Percentiles rank a stretch among this genome's conserved stretches.
These are phyloP conservation scores for Henckelia pumila DNA, from an alignment of 257 asterid genomes.

Conservation along the genomic window DNA sequence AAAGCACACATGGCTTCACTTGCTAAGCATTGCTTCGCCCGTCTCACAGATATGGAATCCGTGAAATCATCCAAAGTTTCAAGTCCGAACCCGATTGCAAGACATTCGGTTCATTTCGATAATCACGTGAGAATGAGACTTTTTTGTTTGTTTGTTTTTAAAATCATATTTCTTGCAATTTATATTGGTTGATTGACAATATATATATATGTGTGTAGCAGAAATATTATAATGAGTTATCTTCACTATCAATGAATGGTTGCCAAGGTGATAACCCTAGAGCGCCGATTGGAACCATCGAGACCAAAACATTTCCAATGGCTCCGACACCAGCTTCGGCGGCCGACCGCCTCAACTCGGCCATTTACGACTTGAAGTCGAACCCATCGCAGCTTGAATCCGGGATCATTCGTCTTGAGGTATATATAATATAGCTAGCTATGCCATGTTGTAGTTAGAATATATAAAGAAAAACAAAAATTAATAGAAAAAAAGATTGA, in stretches of 20 bases:
- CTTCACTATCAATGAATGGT: slow-evolving; percentile 64
- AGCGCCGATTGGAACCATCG: slow-evolving; percentile 57
- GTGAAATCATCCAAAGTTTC: not conserved
- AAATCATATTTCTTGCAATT: too few relatives aligned
- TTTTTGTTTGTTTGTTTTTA: too few relatives aligned
- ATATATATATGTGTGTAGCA: slow-evolving; percentile 5
- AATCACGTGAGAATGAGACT: not conserved
- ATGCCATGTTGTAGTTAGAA: not conserved
- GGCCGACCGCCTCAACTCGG: slow-evolving; percentile 57
- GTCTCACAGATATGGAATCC: not conserved
- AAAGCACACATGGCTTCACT: not conserved
- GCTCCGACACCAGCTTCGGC: slow-evolving; percentile 53
- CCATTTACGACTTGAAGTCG: slow-evolving; percentile 49
- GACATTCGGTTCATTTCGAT: not conserved
- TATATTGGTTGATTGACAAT: not conserved
- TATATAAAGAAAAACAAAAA: too few relatives aligned
- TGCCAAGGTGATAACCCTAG: slow-evolving; percentile 54
- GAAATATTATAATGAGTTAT: slow-evolving; percentile 45
- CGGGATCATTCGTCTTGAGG: slow-evolving; percentile 88
- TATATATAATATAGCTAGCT: slow-evolving; percentile 20
- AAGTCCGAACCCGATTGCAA: not conserved
- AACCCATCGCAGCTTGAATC: slow-evolving; percentile 41
- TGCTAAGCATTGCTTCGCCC: not conserved
- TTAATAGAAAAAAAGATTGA: too few relatives aligned
- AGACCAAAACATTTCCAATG: slow-evolving; percentile 55